Evolutionary conservation across 75 land plant genomes (phyloP), one percentile per base, ranked within the genome.

Genomic region (Ceratopteris richardii): DNA sequence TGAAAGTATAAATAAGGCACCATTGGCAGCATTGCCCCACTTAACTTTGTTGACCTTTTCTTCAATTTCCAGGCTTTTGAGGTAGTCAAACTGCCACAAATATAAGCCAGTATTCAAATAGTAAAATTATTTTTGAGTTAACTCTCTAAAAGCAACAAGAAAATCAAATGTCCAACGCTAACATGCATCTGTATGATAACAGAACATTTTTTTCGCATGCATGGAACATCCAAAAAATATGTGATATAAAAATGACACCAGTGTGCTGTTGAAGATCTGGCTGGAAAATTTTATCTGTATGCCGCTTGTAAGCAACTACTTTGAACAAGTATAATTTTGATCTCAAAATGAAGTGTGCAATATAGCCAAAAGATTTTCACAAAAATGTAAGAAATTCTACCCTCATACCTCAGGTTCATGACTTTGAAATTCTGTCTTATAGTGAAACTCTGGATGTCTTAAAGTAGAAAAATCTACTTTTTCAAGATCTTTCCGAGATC

Each of bases 361-460:
- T n/a, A n/a, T n/a, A n/a, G n/a, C n/a, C n/a, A n/a, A n/a, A n/a
- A n/a, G n/a, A n/a, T n/a, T n/a, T n/a, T n/a, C n/a, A n/a, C n/a
- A n/a, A n/a, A n/a, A n/a, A n/a, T n/a, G n/a, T n/a, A n/a, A n/a
- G 37, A 33, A 33, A 33, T 4, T 33, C 9, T 33, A 9, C 19
- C n/a, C n/a, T n/a, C 56, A 56, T 54, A 89, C 95, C 95, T 86
- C 90, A 18, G 90, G 84, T 65, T 90, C 87, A 71, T 90, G 96
- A 68, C 90, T 90, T 66, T 90, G 87, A 48, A 86, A 90, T 39
- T 90, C 96, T 14, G 84, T 90, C 60, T 74, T 83, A 28, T 83
- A 90, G 5, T 68, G 64, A 64, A 66, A 86, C 72, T 75, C 63
- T 55, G 87, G 87, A 78, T 76, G 76, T 53, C 30, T 50, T 1